These are phyloP conservation scores for Triticum urartu DNA, from an alignment of 176 grass and related monocot species.

Conservation along the genomic window DNA sequence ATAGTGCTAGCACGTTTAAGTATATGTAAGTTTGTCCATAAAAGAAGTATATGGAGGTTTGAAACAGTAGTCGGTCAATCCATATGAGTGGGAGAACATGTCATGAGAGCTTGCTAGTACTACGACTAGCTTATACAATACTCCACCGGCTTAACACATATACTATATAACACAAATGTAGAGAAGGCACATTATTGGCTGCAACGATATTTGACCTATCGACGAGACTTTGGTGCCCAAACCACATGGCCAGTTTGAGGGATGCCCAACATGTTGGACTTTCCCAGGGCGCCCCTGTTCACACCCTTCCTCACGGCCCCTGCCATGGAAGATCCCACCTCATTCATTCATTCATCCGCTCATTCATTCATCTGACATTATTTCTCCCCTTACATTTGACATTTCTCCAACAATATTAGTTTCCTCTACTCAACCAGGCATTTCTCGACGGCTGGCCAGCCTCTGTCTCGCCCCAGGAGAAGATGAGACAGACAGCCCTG, in stretches of 20 bases:
- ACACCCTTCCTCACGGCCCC: slow-evolving; percentile 16
- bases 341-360: background rate
- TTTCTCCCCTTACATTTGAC: background rate
- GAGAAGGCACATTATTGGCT: background rate
- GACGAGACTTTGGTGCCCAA: background rate
- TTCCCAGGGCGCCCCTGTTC: background rate
- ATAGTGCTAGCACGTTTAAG: background rate
- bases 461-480: slow-evolving; percentile 18
- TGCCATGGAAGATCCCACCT: slow-evolving; percentile 42
- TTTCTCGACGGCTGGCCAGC: background rate
- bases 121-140: background rate
- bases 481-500: background rate
- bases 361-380: background rate
- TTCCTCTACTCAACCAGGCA: slow-evolving; percentile 18
- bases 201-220: slow-evolving; percentile 3
- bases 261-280: slow-evolving; percentile 8
- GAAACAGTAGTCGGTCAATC: background rate
- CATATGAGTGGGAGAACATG: background rate
- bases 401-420: background rate
- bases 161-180: background rate
- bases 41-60: background rate
- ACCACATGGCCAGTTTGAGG: slow-evolving; percentile 25
- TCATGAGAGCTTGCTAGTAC: background rate
- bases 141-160: background rate
- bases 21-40: background rate